These are phyloP conservation scores for Baudoinia panamericana DNA, from an alignment of 495 filamentous ascomycete species.

Conservation along the genomic window DNA sequence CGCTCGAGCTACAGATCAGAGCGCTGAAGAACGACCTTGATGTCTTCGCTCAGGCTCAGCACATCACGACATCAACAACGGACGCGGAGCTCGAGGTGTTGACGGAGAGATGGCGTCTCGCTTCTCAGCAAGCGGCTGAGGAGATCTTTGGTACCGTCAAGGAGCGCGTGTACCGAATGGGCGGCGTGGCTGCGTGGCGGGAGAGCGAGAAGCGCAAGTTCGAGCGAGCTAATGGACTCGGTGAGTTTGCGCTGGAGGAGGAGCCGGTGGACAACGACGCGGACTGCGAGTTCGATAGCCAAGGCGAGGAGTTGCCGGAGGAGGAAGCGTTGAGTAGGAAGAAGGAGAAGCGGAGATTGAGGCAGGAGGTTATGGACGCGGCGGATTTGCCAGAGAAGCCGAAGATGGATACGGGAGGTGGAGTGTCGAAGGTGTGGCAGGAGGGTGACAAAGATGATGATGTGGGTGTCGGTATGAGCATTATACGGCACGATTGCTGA, in stretches of 20 bases:
- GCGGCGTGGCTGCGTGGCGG: conserved; percentile 44
- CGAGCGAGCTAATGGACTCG: conserved; percentile 19
- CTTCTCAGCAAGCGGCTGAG: conserved; percentile 35
- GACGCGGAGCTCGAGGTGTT: conserved; percentile 38
- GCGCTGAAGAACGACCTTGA: conserved; percentile 31
- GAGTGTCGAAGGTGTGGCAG: conserved; percentile 11
- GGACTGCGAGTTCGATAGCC: conserved; percentile 19
- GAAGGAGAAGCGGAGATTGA: conserved; percentile 15
- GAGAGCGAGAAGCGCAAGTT: conserved; percentile 33
- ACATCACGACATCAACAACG: conserved; percentile 34
- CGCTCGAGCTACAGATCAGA: conserved; percentile 16
- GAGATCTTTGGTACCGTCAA: conserved; percentile 35
- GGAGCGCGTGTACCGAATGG: conserved; percentile 42
- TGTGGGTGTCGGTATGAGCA: conserved; percentile 21
- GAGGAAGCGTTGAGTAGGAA: conserved; percentile 16
- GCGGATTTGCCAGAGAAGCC: conserved; percentile 6
- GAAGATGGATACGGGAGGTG: conserved; percentile 7
- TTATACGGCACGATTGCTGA: conserved; percentile 2
- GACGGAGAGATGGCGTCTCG: conserved; percentile 33
- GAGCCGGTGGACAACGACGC: conserved; percentile 24
- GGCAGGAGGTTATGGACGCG: conserved; percentile 14
- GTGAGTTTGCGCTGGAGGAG: conserved; percentile 29
- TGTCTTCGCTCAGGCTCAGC: conserved; percentile 37
- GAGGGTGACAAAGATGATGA: conserved; percentile 27
- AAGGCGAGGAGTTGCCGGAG: conserved; percentile 18